phyloP scores from a whole-genome alignment of 2,329 filamentous ascomycete species.

The Nothophaeocryptopus gaeumannii region DNA sequence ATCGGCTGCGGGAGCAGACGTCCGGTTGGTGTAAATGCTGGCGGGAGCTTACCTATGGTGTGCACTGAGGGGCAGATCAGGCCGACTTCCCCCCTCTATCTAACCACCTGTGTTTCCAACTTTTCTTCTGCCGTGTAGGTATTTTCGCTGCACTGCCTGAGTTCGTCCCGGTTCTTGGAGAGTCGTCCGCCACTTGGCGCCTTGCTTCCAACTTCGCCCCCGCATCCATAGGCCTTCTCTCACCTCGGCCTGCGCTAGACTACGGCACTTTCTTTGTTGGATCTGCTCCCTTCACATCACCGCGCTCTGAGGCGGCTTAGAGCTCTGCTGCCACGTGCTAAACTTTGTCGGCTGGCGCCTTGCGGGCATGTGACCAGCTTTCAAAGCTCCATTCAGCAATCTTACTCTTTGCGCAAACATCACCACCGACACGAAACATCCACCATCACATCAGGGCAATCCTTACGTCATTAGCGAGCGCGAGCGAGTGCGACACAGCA shows the following conservation, averaged over 20 bases:
- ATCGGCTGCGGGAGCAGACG: conserved; percentile 17
- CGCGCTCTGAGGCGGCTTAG: background rate
- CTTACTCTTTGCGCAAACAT: conserved; percentile 14
- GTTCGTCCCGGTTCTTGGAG: conserved; percentile 5
- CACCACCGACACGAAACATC: conserved; percentile 13
- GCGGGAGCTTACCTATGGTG: background rate
- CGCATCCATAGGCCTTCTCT: background rate
- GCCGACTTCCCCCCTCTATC: conserved; percentile 6
- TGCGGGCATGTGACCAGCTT: conserved; percentile 18
- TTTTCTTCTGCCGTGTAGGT: conserved; percentile 7
- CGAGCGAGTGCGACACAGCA: conserved; percentile 8
- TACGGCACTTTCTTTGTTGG: conserved; percentile 7
- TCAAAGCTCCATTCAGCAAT: conserved; percentile 10
- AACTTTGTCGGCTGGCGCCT: conserved; percentile 10
- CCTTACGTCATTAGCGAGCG: conserved; percentile 6
- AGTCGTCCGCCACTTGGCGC: conserved; percentile 1
- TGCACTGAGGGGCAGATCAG: conserved; percentile 12
- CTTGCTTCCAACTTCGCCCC: background rate
- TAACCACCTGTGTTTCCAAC: conserved; percentile 3
- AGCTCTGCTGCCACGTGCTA: conserved; percentile 16
- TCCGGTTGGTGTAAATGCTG: conserved; percentile 15
- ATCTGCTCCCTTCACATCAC: conserved; percentile 5
- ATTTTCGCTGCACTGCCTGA: conserved; percentile 6
- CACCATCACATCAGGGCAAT: conserved; percentile 11
- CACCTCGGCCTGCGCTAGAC: background rate